Evolutionary conservation across 768 basidiomycete species (phyloP).

Genomic region (Daedaleopsis nitida): DNA sequence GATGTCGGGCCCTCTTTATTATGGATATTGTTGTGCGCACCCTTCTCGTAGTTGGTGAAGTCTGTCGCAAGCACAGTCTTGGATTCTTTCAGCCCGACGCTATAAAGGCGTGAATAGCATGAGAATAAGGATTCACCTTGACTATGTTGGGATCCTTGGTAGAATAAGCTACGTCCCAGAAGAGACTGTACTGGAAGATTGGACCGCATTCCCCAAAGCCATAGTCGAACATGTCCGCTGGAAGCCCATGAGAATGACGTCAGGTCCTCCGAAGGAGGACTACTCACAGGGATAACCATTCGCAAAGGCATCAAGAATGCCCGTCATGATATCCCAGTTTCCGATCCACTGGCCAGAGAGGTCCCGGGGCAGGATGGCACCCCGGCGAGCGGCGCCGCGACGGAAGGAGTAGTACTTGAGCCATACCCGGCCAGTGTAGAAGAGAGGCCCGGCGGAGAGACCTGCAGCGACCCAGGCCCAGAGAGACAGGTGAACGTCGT

Average conservation of each 20-base stretch:
- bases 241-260: conserved; percentile 18
- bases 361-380: conserved; percentile 29
- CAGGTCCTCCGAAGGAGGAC: too few relatives aligned
- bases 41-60: conserved; percentile 47
- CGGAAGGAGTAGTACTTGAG: conserved; percentile 5
- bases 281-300: conserved; percentile 40
- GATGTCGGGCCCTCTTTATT: too few relatives aligned
- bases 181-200: conserved; percentile 20
- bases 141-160: conserved; percentile 30
- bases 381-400: conserved; percentile 14
- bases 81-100: background rate
- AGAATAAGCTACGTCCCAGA: conserved; percentile 23
- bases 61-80: conserved; percentile 46
- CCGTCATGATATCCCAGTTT: conserved; percentile 36
- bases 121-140: conserved; percentile 29
- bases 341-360: conserved; percentile 36
- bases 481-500: background rate
- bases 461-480: conserved; percentile 16
- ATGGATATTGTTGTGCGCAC: too few relatives aligned
- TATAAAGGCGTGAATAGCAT: background rate
- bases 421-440: conserved; percentile 2
- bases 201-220: conserved; percentile 24
- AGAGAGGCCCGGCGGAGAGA: conserved; percentile 13
- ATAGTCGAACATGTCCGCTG: conserved; percentile 26
- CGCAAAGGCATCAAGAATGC: conserved; percentile 22